A percentile compares a stretch with the other conserved stretches of the same genome.
Evolutionary conservation across 441 rosid species (phyloP).

Genomic region (Gossypium laxum): DNA sequence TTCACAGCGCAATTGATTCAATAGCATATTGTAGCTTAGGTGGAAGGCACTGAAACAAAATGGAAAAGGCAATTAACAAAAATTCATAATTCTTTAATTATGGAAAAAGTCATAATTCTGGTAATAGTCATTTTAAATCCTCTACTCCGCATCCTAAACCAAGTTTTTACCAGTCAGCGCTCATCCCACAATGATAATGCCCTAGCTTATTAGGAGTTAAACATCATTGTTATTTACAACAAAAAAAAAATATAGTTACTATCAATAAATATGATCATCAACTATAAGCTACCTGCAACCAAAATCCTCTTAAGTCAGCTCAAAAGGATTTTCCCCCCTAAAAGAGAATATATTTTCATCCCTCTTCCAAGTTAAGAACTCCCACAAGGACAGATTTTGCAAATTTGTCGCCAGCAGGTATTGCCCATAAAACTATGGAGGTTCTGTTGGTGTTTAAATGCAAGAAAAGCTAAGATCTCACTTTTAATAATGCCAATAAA

Average conservation of each 20-base stretch:
- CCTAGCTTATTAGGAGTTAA: not conserved
- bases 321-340: not conserved
- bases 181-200: not conserved
- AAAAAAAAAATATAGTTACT: not conserved
- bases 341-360: not conserved
- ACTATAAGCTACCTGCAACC: not conserved
- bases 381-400: not conserved
- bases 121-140: not conserved
- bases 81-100: not conserved
- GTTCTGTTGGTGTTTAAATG: not conserved
- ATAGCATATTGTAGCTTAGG: constrained; percentile 94
- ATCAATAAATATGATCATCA: not conserved
- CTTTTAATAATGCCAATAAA: not conserved
- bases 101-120: not conserved
- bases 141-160: not conserved
- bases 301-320: not conserved
- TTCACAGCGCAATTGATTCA: constrained; percentile 90
- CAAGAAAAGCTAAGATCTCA: not conserved
- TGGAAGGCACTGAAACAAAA: constrained; percentile 71
- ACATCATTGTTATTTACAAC: not conserved
- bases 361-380: not conserved
- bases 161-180: not conserved
- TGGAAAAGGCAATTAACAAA: constrained; percentile 9
- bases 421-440: not conserved
- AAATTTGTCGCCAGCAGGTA: not conserved